Evolutionary conservation across 2,329 filamentous ascomycete genomes (phyloP), one percentile per base, ranked within the genome.

Genomic region (Paracamarosporium sp.): DNA sequence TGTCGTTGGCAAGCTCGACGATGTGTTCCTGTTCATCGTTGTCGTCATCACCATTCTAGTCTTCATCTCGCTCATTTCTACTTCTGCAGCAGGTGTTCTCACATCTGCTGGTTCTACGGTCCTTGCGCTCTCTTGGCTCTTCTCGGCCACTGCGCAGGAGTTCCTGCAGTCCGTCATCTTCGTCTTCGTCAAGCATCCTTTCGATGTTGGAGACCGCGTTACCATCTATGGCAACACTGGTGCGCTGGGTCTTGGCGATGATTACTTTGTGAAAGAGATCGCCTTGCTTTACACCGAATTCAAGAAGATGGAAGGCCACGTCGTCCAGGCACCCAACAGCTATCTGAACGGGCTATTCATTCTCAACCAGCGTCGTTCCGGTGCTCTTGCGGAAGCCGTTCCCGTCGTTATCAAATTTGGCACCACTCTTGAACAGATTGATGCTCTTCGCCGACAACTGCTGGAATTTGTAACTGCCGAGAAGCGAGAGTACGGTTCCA

Each of bases 261-360:
- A 97, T 69, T 98, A 97, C 78, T 97, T 96, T 64, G 93, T 98
- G 53, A 96, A 96, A 53, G 92, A 97, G 71, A 96, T 98, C 54
- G 90, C 92, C 1, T 83, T 98, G 1, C 84, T 97, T 15, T 98
- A 95, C 75, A 98, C 94, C 13, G 94, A 97, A 71, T 97, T 97
- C 82, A 97, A 97, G 83, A 97, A 97, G 82, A 94, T 97, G 91
- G 90, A 97, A 76, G 94, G 94, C 1, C 93, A 97, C 68, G 90
- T 97, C 24, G 94, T 98, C 0, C 94, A 97, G 76, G 94, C 94
- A 0, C 94, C 94, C 11, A 98, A 98, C 83, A 96, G 90, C 56
- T 88, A 97, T 35, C 85, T 98, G 54, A 98, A 97, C 78, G 92
- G 87, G 0, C 84, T 98, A 0, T 97, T 97, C 78, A 96, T 98